phyloP scores from a whole-genome alignment of 306 rosid genomes.

The Cucurbita maxima region DNA sequence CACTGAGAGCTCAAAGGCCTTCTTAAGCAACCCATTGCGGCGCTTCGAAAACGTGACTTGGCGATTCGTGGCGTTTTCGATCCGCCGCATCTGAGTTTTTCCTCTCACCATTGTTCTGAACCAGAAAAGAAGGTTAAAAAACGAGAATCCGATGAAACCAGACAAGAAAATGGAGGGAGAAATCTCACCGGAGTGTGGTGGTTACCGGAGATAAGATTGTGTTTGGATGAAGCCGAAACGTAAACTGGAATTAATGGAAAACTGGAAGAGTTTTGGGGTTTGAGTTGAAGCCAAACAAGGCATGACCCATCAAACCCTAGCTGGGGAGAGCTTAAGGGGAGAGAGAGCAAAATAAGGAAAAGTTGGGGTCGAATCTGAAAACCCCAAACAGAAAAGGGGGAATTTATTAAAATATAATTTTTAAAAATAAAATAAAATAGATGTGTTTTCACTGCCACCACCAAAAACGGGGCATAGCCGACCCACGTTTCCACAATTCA shows the following conservation, averaged over 20 bases:
- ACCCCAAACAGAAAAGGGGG: background rate
- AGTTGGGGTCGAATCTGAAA: background rate
- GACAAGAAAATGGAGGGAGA: background rate
- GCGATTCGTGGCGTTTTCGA: constrained; percentile 83
- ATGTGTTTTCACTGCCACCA: background rate
- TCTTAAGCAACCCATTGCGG: constrained; percentile 66
- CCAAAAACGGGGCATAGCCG: background rate
- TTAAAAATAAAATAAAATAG: background rate
- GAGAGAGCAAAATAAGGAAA: background rate
- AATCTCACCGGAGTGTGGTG: background rate
- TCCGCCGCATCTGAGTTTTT: constrained; percentile 71
- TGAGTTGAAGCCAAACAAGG: background rate
- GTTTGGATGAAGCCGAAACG: background rate
- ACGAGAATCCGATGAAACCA: background rate
- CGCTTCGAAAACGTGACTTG: constrained; percentile 85
- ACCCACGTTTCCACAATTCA: background rate
- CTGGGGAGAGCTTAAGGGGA: background rate
- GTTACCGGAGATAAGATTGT: too few species aligned
- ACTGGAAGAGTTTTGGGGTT: background rate
- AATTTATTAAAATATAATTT: background rate
- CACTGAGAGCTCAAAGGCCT: constrained; percentile 80
- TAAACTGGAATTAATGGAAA: background rate
- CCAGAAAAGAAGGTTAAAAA: background rate
- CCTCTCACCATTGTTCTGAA: constrained; percentile 62
- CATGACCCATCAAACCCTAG: background rate